phyloP scores from a whole-genome alignment of 129 eudicot species.

The Tagetes patula region DNA sequence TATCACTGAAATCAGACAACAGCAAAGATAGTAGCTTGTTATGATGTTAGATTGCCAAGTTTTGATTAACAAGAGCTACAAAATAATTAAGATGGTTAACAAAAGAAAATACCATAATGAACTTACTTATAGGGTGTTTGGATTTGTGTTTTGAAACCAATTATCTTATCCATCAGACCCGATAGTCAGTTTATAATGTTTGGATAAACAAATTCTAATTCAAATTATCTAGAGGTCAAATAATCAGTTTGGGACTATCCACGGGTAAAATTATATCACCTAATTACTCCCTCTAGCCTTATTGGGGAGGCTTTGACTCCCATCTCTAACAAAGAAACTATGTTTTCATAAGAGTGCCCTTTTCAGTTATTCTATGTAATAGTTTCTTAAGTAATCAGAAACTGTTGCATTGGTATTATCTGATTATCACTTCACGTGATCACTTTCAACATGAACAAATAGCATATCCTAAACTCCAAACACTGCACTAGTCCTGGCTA shows the following conservation, averaged over 20 bases:
- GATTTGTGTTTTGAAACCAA: neutral
- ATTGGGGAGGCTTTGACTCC: neutral
- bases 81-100: neutral
- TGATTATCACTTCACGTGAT: neutral
- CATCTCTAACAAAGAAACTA: neutral
- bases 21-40: neutral
- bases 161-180: neutral
- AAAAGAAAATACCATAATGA: neutral
- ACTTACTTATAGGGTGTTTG: neutral
- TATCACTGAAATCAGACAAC: constrained; percentile 55
- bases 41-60: neutral
- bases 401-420: too few relatives aligned
- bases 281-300: neutral
- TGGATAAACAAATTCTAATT: neutral
- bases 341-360: neutral
- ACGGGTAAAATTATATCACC: neutral
- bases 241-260: neutral
- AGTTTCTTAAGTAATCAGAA: too few relatives aligned
- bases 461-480: neutral
- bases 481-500: neutral
- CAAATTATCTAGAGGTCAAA: neutral
- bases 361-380: neutral
- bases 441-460: neutral
- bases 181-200: neutral
- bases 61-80: neutral